Conservation (phyloP, 2,329 filamentous ascomycete species). For the Calonectria leucothoes region DNA sequence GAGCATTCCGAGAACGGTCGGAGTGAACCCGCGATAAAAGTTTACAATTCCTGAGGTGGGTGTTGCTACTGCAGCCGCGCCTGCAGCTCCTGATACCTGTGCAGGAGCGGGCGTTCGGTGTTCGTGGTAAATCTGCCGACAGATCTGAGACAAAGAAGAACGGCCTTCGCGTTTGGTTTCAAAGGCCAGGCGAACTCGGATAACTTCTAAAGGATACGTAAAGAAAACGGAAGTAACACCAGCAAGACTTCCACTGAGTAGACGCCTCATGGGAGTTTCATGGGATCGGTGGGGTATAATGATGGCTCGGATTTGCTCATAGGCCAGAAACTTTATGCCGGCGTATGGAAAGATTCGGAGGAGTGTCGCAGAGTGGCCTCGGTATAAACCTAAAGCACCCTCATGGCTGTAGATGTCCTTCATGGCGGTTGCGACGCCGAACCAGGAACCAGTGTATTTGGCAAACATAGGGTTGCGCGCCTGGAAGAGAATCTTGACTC, state of each 20-base stretch:
- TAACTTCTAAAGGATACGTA: constrained; percentile 94
- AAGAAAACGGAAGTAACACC: constrained; percentile 94
- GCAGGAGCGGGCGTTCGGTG: constrained; percentile 56
- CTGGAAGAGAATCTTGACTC: constrained; percentile 99
- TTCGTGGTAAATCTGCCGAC: constrained; percentile 88
- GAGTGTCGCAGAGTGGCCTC: constrained; percentile 93
- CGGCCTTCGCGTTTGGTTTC: constrained; percentile 84
- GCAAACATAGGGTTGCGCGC: constrained; percentile 92
- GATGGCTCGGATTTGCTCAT: constrained; percentile 90
- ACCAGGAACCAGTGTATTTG: constrained; percentile 92
- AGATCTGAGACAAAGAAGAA: constrained; percentile 80
- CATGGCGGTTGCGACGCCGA: constrained; percentile 84
- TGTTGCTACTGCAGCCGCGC: constrained; percentile 55
- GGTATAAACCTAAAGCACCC: constrained; percentile 82
- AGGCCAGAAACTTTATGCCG: constrained; percentile 96
- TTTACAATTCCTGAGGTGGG: constrained; percentile 81
- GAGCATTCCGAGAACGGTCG: constrained; percentile 93
- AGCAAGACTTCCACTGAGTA: constrained; percentile 78
- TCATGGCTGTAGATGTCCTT: constrained; percentile 83
- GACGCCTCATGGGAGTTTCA: constrained; percentile 83
- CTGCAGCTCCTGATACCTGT: constrained; percentile 50
- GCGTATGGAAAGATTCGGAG: constrained; percentile 97
- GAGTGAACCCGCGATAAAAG: constrained; percentile 94
- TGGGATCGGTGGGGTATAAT: constrained; percentile 78
- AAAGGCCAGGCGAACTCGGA: constrained; percentile 92